These are phyloP conservation scores for Trichophyton verrucosum DNA, from an alignment of 2,329 filamentous ascomycete genomes.

Conservation along the genomic window DNA sequence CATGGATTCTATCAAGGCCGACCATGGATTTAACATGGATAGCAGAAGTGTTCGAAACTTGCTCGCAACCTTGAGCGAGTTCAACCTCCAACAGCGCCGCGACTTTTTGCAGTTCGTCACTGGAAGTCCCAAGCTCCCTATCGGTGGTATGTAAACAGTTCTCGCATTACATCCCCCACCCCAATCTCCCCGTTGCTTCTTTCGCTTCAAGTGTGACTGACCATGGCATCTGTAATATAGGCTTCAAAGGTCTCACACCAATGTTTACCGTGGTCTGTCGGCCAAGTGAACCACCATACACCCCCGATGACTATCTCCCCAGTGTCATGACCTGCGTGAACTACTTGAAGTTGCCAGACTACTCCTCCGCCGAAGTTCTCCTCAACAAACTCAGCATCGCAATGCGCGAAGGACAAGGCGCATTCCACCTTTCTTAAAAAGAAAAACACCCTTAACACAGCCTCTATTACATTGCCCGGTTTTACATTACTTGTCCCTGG, in stretches of 20 bases:
- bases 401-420: constrained; percentile 89
- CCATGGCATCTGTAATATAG: constrained; percentile 34
- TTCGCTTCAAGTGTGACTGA: not conserved
- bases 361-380: constrained; percentile 65
- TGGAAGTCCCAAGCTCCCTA: constrained; percentile 92
- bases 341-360: constrained; percentile 94
- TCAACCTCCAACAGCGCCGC: constrained; percentile 60
- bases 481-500: not conserved
- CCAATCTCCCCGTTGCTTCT: not conserved
- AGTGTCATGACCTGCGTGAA: constrained; percentile 99
- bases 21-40: constrained; percentile 97
- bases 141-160: constrained; percentile 59
- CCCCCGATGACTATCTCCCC: constrained; percentile 93
- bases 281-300: constrained; percentile 87
- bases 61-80: constrained; percentile 85
- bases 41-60: constrained; percentile 90
- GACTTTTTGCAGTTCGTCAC: constrained; percentile 98
- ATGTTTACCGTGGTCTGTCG: constrained; percentile 99
- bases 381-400: constrained; percentile 68
- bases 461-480: not conserved
- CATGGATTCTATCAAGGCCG: constrained; percentile 96
- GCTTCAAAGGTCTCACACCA: constrained; percentile 90
- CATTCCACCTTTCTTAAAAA: constrained; percentile 73
- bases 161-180: too few species aligned
- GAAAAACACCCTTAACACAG: not conserved